Percentiles rank a stretch among this genome's conserved stretches.
phyloP scores from a whole-genome alignment of 495 filamentous ascomycete genomes.

The Neurospora discreta region DNA sequence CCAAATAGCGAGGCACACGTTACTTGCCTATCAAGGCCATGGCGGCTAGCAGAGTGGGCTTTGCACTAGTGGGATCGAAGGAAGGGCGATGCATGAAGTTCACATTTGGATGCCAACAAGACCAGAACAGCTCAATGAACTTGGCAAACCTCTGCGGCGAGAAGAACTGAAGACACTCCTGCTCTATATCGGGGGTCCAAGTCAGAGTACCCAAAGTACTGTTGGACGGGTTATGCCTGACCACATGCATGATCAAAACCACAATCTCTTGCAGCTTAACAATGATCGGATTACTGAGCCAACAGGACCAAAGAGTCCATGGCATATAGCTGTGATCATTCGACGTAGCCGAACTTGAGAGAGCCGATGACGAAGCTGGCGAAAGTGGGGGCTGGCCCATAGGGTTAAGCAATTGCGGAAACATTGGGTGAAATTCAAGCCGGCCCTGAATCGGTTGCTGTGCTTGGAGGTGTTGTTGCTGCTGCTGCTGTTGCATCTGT shows the following conservation, averaged over 20 bases:
- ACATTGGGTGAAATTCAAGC: not conserved
- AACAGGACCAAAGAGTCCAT: conserved; percentile 7
- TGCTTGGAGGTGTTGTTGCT: not conserved
- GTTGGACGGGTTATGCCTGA: conserved; percentile 15
- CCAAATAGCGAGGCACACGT: not conserved
- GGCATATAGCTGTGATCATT: not conserved
- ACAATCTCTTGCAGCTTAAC: conserved; percentile 18
- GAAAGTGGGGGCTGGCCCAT: not conserved
- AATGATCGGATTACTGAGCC: conserved; percentile 16
- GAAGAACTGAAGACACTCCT: conserved; percentile 19
- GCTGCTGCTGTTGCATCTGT: not conserved
- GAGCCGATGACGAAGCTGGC: not conserved
- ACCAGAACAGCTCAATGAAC: conserved; percentile 23
- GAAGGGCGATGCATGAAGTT: conserved; percentile 18
- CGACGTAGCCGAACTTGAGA: not conserved
- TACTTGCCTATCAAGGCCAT: conserved; percentile 21
- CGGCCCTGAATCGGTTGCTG: not conserved
- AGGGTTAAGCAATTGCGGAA: not conserved
- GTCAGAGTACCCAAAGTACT: conserved; percentile 13
- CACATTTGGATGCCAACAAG: conserved; percentile 21
- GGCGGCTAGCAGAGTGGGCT: conserved; percentile 14
- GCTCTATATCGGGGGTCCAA: conserved; percentile 16
- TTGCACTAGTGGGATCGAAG: conserved; percentile 13
- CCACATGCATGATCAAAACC: conserved; percentile 14
- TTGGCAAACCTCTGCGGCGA: conserved; percentile 16